Evolutionary conservation across 2,329 filamentous ascomycete genomes (phyloP).

Genomic region (Penicillium sp.): DNA sequence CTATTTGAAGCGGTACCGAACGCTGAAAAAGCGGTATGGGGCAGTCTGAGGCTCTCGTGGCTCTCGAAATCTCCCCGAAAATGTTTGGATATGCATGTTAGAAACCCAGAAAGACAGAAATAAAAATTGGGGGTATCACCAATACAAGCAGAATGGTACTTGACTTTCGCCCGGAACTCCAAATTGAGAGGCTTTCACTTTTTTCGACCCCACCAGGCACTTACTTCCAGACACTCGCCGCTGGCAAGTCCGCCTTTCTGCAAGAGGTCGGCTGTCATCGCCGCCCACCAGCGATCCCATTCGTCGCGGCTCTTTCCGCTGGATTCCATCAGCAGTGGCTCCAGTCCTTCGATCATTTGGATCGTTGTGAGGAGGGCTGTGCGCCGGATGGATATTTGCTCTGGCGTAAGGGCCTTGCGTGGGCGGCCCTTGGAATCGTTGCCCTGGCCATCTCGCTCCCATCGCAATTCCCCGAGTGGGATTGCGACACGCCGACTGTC

Average conservation of each 20-base stretch:
- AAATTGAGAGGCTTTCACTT: slow-evolving; percentile 36
- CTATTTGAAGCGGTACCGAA: slow-evolving; percentile 88
- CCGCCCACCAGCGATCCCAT: slow-evolving; percentile 86
- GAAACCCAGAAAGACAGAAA: slow-evolving; percentile 21
- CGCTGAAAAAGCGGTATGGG: slow-evolving; percentile 78
- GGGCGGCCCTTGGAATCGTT: slow-evolving; percentile 30
- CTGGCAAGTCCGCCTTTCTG: slow-evolving; percentile 75
- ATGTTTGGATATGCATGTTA: slow-evolving; percentile 22
- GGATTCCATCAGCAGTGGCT: slow-evolving; percentile 76
- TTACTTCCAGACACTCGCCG: slow-evolving; percentile 78
- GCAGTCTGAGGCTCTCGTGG: slow-evolving; percentile 30
- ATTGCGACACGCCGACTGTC: slow-evolving; percentile 80
- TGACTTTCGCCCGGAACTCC: slow-evolving; percentile 34
- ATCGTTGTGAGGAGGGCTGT: slow-evolving; percentile 81
- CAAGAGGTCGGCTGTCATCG: slow-evolving; percentile 82
- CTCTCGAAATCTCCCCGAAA: slow-evolving; percentile 14
- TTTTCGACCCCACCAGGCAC: slow-evolving; percentile 66
- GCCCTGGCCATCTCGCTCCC: slow-evolving; percentile 70
- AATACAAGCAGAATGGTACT: slow-evolving; percentile 38
- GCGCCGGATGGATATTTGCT: slow-evolving; percentile 72
- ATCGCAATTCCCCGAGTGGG: slow-evolving; percentile 78
- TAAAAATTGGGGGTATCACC: slow-evolving; percentile 39
- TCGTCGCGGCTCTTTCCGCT: slow-evolving; percentile 88
- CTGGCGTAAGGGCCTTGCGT: slow-evolving; percentile 60
- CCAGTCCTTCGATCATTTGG: slow-evolving; percentile 80